These are phyloP conservation scores for Firmiana major DNA, from an alignment of 345 rosid species.

Conservation along the genomic window DNA sequence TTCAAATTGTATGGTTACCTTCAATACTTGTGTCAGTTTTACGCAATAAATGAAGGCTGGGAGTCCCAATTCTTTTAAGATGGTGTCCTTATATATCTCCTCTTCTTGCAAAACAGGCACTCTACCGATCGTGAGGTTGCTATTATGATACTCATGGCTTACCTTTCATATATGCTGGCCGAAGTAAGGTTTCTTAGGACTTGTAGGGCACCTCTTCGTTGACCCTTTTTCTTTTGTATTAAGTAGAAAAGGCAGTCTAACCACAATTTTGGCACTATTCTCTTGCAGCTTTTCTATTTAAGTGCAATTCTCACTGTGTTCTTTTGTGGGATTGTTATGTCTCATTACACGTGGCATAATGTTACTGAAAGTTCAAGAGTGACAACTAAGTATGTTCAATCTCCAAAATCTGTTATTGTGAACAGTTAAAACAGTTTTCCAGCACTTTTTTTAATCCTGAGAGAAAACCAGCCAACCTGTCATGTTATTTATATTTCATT, in stretches of 20 bases:
- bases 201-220: constrained; percentile 9
- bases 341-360: constrained; percentile 97
- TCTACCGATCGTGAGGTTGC: constrained; percentile 96
- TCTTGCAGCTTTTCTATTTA: constrained; percentile 66
- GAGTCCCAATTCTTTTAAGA: not conserved
- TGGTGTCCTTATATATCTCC: not conserved
- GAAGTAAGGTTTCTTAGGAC: constrained; percentile 51
- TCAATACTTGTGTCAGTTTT: not conserved
- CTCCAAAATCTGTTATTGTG: not conserved
- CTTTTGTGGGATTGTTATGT: constrained; percentile 97
- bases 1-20: not conserved
- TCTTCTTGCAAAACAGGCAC: constrained; percentile 46
- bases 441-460: not conserved
- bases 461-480: not conserved
- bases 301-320: constrained; percentile 94
- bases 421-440: not conserved
- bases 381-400: constrained; percentile 65
- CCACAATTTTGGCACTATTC: constrained; percentile 2
- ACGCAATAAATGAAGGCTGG: not conserved
- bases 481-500: constrained; percentile 9
- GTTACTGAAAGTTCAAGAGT: constrained; percentile 90
- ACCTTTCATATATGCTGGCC: constrained; percentile 85
- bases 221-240: constrained; percentile 1
- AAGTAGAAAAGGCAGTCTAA: constrained; percentile 6
- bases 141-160: constrained; percentile 93